phyloP scores from a whole-genome alignment of 306 rosid species.

The Cicer pinnatifidum region DNA sequence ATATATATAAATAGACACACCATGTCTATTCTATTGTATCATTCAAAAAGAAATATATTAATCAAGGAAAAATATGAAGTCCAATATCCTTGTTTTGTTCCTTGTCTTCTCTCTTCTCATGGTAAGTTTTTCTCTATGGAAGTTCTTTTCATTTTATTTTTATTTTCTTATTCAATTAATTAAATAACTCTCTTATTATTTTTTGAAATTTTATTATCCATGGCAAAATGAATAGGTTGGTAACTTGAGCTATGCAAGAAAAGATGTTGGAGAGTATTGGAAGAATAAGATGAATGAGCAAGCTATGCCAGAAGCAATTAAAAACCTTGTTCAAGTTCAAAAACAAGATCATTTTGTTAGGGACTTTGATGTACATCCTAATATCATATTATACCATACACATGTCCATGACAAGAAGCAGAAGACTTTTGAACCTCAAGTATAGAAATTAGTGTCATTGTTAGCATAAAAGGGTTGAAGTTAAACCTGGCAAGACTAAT shows the following conservation, averaged over 20 bases:
- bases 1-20: not conserved
- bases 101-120: conserved; percentile 49
- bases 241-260: conserved; percentile 51
- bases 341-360: conserved; percentile 43
- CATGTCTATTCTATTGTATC: not conserved
- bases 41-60: conserved; percentile 12
- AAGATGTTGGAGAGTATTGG: conserved; percentile 63
- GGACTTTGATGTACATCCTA: conserved; percentile 54
- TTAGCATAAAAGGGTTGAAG: not conserved
- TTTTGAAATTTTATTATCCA: too few species aligned
- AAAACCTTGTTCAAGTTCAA: conserved; percentile 45
- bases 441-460: not conserved
- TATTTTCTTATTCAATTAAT: not conserved
- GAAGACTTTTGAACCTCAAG: too few species aligned
- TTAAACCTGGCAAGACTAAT: not conserved
- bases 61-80: conserved; percentile 47
- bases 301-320: conserved; percentile 17
- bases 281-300: conserved; percentile 58
- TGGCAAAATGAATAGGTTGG: conserved; percentile 42
- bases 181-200: too few species aligned
- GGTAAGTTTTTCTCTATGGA: not conserved
- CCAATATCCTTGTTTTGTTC: conserved; percentile 43
- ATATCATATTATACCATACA: conserved; percentile 57
- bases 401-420: conserved; percentile 8
- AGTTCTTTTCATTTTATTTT: too few species aligned